Conservation (phyloP, 176 grass and related monocot genomes). For the Aegilops bicornis region DNA sequence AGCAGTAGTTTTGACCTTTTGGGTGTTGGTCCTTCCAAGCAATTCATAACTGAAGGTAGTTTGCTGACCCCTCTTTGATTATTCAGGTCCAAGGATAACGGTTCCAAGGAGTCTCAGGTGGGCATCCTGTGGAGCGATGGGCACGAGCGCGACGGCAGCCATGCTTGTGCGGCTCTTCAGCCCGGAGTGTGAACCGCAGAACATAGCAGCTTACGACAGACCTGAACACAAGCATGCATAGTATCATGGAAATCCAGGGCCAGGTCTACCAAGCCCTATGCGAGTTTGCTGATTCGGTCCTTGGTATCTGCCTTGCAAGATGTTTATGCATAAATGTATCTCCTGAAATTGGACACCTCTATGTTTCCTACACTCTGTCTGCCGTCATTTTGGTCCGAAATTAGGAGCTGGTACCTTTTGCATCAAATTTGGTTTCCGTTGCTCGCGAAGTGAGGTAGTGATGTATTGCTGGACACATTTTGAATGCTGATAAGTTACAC, state of each 20-base stretch:
- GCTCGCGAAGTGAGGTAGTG: neutral
- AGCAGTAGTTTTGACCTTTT: neutral
- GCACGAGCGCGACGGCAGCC: constrained; percentile 47
- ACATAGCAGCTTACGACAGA: constrained; percentile 73
- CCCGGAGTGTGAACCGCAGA: constrained; percentile 87
- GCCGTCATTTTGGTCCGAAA: neutral
- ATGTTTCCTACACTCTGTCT: neutral
- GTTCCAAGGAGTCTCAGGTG: constrained; percentile 71
- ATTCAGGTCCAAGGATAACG: constrained; percentile 75
- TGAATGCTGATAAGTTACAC: neutral
- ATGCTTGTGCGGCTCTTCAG: constrained; percentile 77
- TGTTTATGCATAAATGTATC: neutral
- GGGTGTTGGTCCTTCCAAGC: neutral
- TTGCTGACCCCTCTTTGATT: neutral
- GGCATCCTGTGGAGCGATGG: constrained; percentile 67
- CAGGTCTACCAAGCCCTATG: neutral
- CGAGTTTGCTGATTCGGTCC: neutral
- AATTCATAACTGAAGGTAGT: neutral
- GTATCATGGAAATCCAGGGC: neutral
- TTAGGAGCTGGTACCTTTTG: neutral
- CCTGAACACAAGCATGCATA: constrained; percentile 32
- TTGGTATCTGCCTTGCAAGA: neutral
- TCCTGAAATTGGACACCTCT: neutral
- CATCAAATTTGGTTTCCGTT: neutral
- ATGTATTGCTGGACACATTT: neutral